Evolutionary conservation across 2,329 filamentous ascomycete species (phyloP), one percentile per base, ranked within the genome.

Genomic region (Aspergillus unguis): DNA sequence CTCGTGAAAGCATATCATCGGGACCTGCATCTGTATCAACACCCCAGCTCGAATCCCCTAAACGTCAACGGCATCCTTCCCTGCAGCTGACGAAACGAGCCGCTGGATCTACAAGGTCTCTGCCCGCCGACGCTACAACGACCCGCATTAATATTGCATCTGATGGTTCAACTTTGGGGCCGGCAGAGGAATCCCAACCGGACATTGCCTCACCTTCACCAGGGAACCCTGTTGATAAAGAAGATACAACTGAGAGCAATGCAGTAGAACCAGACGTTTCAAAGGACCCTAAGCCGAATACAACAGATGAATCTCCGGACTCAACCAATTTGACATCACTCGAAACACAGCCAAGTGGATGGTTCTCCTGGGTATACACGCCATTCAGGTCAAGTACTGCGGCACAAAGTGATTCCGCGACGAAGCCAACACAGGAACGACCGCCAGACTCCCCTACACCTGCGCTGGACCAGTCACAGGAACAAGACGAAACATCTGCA

Each of bases 1-100:
- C 74, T 56, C 71, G 71, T 62, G 76, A 78, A 64, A 78, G 74
- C 62, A 77, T 77, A 45, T 75, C 73, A 46, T 68, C 70, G 38
- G 69, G 72, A 56, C 54, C 65, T 23, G 64, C 65, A 26, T 60
- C 64, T 32, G 67, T 71, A 25, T 66, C 69, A 41, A 59, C 65
- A 41, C 62, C 63, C 37, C 59, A 65, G 29, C 57, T 66, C 43
- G 56, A 63, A 37, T 52, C 56, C 32, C 44, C 62, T 32, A 67
- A 60, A 53, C 60, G 62, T 32, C 57, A 53, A 36, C 63, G 67
- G 51, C 59, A 70, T 29, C 68, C 70, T 33, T 72, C 73, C 4
- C 61, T 76, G n/a, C 71, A 74, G 46, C 65, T 77, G 50, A 76
- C 73, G 3, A 68, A 66, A 52, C 75, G 70, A 55, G 67, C 67